Percentiles rank a stretch among this genome's conserved stretches.
Evolutionary conservation across 352 stramenopile species (phyloP).

Genomic region (Phytophthora sp.): DNA sequence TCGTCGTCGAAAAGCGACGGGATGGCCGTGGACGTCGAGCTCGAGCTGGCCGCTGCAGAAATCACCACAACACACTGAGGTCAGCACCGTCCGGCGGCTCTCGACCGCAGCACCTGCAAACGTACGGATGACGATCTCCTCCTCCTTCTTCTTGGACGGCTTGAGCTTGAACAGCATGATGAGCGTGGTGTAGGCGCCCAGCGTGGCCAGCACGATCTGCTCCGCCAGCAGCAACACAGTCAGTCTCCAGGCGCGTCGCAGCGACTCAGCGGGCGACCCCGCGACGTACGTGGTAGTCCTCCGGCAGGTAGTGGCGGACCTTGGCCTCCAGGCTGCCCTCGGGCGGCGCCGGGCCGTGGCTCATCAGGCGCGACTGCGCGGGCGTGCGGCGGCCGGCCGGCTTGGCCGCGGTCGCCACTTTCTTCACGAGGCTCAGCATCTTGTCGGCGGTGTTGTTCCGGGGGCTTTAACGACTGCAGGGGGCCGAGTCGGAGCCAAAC

Average conservation of each 20-base stretch:
- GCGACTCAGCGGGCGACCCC: not conserved
- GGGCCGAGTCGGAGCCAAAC: constrained; percentile 15
- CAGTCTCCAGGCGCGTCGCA: not conserved
- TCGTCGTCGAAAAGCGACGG: constrained; percentile 86
- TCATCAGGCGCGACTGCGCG: constrained; percentile 78
- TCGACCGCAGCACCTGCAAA: not conserved
- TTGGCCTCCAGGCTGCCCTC: constrained; percentile 84
- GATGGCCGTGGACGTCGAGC: constrained; percentile 61
- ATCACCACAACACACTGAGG: constrained; percentile 9
- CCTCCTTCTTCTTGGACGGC: constrained; percentile 80
- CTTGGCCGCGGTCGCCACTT: constrained; percentile 59
- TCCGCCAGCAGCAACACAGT: not conserved
- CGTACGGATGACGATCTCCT: constrained; percentile 59
- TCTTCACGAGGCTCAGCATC: constrained; percentile 86
- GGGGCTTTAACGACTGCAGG: constrained; percentile 19
- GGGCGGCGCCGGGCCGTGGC: constrained; percentile 62
- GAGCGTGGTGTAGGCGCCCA: constrained; percentile 82
- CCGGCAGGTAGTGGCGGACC: constrained; percentile 81
- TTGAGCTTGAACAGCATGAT: constrained; percentile 88
- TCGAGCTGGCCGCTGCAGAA: constrained; percentile 36
- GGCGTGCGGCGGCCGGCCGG: constrained; percentile 42
- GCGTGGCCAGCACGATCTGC: constrained; percentile 84
- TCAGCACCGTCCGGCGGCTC: constrained; percentile 2
- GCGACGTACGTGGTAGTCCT: constrained; percentile 84
- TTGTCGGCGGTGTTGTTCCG: constrained; percentile 19